Evolutionary conservation across 495 filamentous ascomycete genomes (phyloP).

Genomic region (Entonaema liquescens): DNA sequence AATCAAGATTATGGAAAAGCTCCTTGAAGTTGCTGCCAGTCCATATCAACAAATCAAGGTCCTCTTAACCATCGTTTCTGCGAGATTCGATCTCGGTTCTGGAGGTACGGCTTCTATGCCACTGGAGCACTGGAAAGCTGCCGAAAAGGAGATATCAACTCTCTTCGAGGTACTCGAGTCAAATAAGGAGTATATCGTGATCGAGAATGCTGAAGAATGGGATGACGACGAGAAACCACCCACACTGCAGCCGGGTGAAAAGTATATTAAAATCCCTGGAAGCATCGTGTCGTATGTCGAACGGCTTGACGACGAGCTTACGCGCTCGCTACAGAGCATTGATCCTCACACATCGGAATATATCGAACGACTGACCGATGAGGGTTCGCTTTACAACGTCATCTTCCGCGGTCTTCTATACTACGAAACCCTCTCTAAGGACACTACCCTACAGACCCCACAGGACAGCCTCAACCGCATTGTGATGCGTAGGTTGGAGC

Average conservation of each 20-base stretch:
- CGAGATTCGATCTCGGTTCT: slow-evolving; percentile 90
- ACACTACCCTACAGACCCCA: slow-evolving; percentile 73
- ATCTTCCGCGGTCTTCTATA: slow-evolving; percentile 88
- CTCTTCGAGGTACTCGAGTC: slow-evolving; percentile 82
- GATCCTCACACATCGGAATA: slow-evolving; percentile 99
- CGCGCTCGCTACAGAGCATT: slow-evolving; percentile 91
- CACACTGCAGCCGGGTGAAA: slow-evolving; percentile 71
- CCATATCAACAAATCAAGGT: slow-evolving; percentile 96
- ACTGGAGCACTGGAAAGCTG: slow-evolving; percentile 95
- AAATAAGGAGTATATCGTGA: slow-evolving; percentile 79
- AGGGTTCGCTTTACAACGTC: slow-evolving; percentile 89
- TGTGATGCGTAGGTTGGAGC: slow-evolving; percentile 92
- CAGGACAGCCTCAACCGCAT: slow-evolving; percentile 90
- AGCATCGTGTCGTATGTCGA: slow-evolving; percentile 95
- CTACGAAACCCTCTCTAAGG: slow-evolving; percentile 77
- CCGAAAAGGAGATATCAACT: slow-evolving; percentile 81
- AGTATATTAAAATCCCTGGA: slow-evolving; percentile 84
- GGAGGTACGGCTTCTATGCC: slow-evolving; percentile 87
- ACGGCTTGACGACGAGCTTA: slow-evolving; percentile 96
- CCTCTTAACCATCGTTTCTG: slow-evolving; percentile 89
- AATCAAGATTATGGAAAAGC: slow-evolving; percentile 96
- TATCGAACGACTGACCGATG: slow-evolving; percentile 91
- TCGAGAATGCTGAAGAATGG: slow-evolving; percentile 96
- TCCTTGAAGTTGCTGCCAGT: slow-evolving; percentile 83
- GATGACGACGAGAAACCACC: slow-evolving; percentile 97